A percentile compares a stretch with the other conserved stretches of the same genome.
These are phyloP conservation scores for Leccinum pachyderme DNA, from an alignment of 1,284 basidiomycete species.

Conservation along the genomic window DNA sequence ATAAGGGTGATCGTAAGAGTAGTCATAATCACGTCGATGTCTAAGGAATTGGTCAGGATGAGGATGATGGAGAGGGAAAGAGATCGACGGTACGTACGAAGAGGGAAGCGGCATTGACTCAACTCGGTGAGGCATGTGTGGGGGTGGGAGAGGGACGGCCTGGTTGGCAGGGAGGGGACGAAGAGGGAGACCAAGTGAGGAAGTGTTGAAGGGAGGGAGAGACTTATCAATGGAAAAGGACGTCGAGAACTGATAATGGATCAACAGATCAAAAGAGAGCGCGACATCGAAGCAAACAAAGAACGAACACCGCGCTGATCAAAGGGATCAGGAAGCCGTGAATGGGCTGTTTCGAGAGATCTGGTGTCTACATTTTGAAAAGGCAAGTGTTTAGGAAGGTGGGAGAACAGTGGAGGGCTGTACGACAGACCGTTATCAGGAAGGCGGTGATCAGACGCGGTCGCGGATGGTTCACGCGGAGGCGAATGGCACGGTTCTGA, in stretches of 20 bases:
- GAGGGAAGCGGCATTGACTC: slow-evolving; percentile 31
- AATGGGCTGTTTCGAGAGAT: slow-evolving; percentile 35
- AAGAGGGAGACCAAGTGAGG: slow-evolving; percentile 19
- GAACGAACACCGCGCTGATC: slow-evolving; percentile 38
- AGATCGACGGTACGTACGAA: slow-evolving; percentile 28
- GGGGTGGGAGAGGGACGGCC: slow-evolving; percentile 1
- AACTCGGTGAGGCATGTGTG: slow-evolving; percentile 35
- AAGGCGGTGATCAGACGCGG: slow-evolving; percentile 33
- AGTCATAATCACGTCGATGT: slow-evolving; percentile 42
- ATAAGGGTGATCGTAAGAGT: slow-evolving; percentile 39
- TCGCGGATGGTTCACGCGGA: slow-evolving; percentile 24
- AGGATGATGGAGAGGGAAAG: background rate
- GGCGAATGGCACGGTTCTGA: slow-evolving; percentile 22
- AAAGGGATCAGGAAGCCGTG: slow-evolving; percentile 36
- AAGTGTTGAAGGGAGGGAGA: slow-evolving; percentile 11
- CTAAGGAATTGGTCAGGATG: slow-evolving; percentile 24
- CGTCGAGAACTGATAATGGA: slow-evolving; percentile 38
- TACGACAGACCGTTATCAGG: slow-evolving; percentile 34
- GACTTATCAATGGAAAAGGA: slow-evolving; percentile 35
- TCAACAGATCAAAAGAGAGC: slow-evolving; percentile 38
- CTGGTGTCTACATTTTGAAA: slow-evolving; percentile 31
- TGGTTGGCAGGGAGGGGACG: slow-evolving; percentile 9
- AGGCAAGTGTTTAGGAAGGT: slow-evolving; percentile 29
- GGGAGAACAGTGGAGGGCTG: slow-evolving; percentile 23
- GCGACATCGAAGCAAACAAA: slow-evolving; percentile 38